Conservation (phyloP, 768 basidiomycete genomes). For the Tulasnella calospora region DNA sequence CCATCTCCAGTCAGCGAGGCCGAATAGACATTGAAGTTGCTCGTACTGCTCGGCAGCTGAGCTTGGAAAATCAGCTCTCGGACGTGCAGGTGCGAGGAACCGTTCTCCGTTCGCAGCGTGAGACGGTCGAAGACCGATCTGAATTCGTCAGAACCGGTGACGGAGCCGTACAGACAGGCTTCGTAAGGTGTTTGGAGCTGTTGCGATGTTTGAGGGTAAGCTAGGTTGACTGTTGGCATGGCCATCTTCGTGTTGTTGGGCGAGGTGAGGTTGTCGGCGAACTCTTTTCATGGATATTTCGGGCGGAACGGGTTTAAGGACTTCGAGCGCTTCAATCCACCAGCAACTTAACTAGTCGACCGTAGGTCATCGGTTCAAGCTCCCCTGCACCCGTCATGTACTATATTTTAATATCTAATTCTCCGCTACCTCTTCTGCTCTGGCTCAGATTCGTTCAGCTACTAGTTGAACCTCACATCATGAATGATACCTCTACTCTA, state of each 20-base stretch:
- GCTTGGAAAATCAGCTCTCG: constrained; percentile 82
- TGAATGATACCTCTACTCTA: no score
- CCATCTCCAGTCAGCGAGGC: constrained; percentile 41
- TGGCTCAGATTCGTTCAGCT: no score
- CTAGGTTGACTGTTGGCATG: constrained; percentile 10
- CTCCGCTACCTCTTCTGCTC: no score
- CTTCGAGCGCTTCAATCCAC: no score
- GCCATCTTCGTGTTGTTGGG: neutral
- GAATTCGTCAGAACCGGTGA: constrained; percentile 22
- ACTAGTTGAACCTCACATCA: no score
- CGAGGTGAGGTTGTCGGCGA: neutral
- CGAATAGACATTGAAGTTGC: neutral
- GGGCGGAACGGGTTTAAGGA: no score
- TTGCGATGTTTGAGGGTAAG: neutral
- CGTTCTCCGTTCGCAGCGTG: constrained; percentile 72
- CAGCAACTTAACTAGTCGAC: no score
- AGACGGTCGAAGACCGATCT: constrained; percentile 61
- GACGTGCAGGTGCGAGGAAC: constrained; percentile 39
- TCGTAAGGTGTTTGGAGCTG: constrained; percentile 23
- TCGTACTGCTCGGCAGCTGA: constrained; percentile 46
- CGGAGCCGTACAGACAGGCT: constrained; percentile 23
- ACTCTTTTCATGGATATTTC: no score
- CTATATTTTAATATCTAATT: no score
- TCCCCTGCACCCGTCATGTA: no score
- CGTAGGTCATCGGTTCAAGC: no score